phyloP scores from a whole-genome alignment of 108 stramenopile genomes.

The Pelagomonas calceolata region DNA sequence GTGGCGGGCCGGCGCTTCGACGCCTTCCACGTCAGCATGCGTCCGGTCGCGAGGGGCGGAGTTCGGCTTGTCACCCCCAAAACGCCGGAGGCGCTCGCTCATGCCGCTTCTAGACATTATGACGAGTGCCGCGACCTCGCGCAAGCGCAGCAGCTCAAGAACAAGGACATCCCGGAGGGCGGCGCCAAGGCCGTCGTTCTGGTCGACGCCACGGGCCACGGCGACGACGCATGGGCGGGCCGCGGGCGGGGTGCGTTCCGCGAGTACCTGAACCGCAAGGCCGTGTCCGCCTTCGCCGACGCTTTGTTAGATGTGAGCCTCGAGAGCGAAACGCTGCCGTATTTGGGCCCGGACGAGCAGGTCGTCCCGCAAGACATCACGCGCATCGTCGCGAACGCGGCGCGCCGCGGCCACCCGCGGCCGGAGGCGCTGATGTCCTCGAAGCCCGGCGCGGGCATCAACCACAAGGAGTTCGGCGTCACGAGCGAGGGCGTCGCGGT shows the following conservation, averaged over 20 bases:
- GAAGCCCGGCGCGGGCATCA: slow-evolving; percentile 89
- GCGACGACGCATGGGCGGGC: too few species aligned
- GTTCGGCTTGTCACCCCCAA: slow-evolving; percentile 87
- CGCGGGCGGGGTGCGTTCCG: slow-evolving; percentile 11
- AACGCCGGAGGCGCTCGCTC: slow-evolving; percentile 66
- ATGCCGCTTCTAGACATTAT: slow-evolving; percentile 82
- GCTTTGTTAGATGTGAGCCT: slow-evolving; percentile 86
- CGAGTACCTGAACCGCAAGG: slow-evolving; percentile 76
- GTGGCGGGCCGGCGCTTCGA: slow-evolving; percentile 89
- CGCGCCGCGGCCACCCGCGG: slow-evolving; percentile 65
- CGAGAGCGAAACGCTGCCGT: too few species aligned
- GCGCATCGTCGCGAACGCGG: slow-evolving; percentile 85
- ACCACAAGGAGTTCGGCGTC: slow-evolving; percentile 95
- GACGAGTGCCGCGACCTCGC: slow-evolving; percentile 89
- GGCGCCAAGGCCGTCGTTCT: slow-evolving; percentile 87
- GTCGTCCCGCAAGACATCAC: slow-evolving; percentile 88
- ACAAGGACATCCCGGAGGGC: slow-evolving; percentile 97
- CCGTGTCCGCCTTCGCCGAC: slow-evolving; percentile 87
- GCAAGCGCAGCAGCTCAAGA: slow-evolving; percentile 88
- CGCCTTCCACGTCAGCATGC: slow-evolving; percentile 92
- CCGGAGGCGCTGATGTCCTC: slow-evolving; percentile 94
- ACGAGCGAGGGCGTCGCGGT: slow-evolving; percentile 90
- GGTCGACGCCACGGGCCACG: slow-evolving; percentile 48
- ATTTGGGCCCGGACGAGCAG: slow-evolving; percentile 97
- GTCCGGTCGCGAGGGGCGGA: slow-evolving; percentile 90